A percentile compares a stretch with the other conserved stretches of the same genome.
Conservation (phyloP, 164 flowering plant species). For the Annona cherimola region DNA sequence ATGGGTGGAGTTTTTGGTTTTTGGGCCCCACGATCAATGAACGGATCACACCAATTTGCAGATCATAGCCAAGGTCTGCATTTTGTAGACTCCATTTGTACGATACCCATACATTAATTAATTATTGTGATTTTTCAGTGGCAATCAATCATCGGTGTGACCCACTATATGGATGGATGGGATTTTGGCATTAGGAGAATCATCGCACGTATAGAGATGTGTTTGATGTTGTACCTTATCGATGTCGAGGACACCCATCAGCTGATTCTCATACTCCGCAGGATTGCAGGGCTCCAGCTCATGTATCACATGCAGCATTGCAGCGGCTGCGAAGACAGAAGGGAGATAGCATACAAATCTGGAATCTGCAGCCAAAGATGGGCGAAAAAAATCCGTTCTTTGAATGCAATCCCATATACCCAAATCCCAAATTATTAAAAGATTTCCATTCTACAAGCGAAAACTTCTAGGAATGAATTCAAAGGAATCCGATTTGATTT, state of each 20-base stretch:
- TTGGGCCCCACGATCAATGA: not conserved
- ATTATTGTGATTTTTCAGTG: not conserved
- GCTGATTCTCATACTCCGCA: conserved; percentile 49
- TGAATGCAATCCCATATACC: not conserved
- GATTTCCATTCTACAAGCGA: not conserved
- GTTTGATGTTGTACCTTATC: conserved; percentile 37
- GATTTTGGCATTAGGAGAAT: not conserved
- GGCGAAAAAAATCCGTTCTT: not conserved
- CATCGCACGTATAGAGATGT: not conserved
- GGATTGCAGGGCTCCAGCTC: conserved; percentile 49
- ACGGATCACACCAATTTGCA: no score
- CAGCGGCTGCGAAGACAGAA: conserved; percentile 66
- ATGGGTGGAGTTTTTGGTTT: not conserved
- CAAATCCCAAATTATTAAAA: not conserved
- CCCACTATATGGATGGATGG: not conserved
- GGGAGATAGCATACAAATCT: conserved; percentile 36
- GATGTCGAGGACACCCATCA: conserved; percentile 51
- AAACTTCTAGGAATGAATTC: not conserved
- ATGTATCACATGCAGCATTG: conserved; percentile 61
- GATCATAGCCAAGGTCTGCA: no score
- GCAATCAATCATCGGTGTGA: not conserved
- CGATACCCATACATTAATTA: no score
- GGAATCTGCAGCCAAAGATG: conserved; percentile 25
- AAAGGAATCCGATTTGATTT: not conserved
- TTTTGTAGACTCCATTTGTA: no score